Evolutionary conservation across 305 asterid genomes (phyloP).

Genomic region (Striga hermonthica): DNA sequence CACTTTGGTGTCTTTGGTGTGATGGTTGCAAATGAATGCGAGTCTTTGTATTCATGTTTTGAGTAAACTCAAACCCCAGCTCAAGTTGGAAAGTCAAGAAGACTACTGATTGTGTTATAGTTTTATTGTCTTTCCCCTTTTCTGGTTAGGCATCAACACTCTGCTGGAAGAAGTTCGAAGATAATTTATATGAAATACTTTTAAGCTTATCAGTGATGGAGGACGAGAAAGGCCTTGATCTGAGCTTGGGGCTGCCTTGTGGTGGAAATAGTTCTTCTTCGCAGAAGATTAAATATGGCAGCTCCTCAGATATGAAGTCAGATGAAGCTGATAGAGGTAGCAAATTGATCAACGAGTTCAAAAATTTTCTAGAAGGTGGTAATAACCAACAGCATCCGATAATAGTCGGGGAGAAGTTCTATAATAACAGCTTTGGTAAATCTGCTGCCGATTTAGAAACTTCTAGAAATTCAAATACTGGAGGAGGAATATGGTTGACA

Average conservation of each 20-base stretch:
- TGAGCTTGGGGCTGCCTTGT: conserved; percentile 78
- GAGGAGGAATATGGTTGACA: conserved; percentile 50
- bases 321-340: conserved; percentile 77
- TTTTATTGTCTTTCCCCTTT: background rate
- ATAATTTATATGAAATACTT: conserved; percentile 11
- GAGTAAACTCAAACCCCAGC: too few species aligned
- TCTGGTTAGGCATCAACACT: conserved; percentile 18
- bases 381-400: conserved; percentile 46
- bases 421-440: conserved; percentile 46
- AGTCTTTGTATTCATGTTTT: too few species aligned
- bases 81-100: too few species aligned
- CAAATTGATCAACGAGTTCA: conserved; percentile 83
- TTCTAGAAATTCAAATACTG: conserved; percentile 56
- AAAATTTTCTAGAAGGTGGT: conserved; percentile 86
- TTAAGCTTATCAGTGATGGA: conserved; percentile 45
- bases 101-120: too few species aligned
- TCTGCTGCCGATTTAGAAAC: conserved; percentile 49
- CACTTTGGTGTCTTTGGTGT: too few species aligned
- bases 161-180: conserved; percentile 23
- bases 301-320: conserved; percentile 57
- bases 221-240: conserved; percentile 77
- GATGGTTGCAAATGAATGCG: too few species aligned
- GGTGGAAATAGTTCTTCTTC: conserved; percentile 59
- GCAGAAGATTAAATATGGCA: conserved; percentile 50
- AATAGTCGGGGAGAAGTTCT: conserved; percentile 53